Conservation (phyloP, 768 basidiomycete species). For the Exidia glandulosa region DNA sequence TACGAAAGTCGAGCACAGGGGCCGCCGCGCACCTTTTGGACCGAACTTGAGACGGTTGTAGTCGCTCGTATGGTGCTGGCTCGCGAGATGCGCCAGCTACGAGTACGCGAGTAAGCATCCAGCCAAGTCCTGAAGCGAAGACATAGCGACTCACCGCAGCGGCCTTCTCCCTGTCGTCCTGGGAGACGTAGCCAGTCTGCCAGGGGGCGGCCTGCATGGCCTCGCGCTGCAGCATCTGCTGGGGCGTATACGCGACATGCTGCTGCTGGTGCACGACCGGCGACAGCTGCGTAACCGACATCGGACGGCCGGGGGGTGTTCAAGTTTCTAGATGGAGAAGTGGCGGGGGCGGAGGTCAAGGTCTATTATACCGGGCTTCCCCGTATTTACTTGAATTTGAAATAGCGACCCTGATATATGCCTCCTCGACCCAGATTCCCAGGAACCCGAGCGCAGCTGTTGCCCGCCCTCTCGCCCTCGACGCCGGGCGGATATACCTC, state of each 20-base stretch:
- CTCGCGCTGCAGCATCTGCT: not conserved
- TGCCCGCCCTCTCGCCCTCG: no score
- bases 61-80: constrained; percentile 63
- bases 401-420: no score
- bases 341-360: no score
- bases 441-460: no score
- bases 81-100: constrained; percentile 49
- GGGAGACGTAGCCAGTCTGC: not conserved
- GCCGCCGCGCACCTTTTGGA: constrained; percentile 16
- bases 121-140: not conserved
- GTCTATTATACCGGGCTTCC: no score
- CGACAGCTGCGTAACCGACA: not conserved
- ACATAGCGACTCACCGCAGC: not conserved
- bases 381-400: no score
- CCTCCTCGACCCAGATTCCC: no score
- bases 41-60: constrained; percentile 66
- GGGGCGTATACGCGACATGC: not conserved
- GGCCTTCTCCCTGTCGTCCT: constrained; percentile 4
- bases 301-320: not conserved
- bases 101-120: not conserved
- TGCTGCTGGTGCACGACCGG: not conserved
- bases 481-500: no score
- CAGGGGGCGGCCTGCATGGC: constrained; percentile 1
- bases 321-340: no score
- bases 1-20: not conserved